These are phyloP conservation scores for Leccinum incarnatum DNA, from an alignment of 768 basidiomycete genomes.

Conservation along the genomic window DNA sequence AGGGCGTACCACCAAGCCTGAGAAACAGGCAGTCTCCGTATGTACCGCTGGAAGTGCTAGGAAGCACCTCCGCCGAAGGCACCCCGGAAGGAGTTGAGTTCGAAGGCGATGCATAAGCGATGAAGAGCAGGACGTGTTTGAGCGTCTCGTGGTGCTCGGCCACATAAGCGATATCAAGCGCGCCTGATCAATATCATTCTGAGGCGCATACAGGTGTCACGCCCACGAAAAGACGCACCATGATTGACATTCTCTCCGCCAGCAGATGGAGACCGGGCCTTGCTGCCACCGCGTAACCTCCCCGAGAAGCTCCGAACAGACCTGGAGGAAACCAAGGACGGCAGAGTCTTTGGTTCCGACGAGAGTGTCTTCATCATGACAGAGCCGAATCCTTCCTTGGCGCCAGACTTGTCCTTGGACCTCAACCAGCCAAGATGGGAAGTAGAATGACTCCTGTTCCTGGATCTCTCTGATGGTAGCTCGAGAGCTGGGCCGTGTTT, in stretches of 20 bases:
- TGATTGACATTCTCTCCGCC: conserved; percentile 8
- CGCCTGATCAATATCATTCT: conserved; percentile 14
- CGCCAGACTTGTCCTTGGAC: conserved; percentile 26
- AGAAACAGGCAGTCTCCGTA: conserved; percentile 59
- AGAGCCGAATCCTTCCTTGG: conserved; percentile 8
- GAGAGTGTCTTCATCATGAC: conserved; percentile 15
- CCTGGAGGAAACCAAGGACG: conserved; percentile 2
- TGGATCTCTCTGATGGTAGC: conserved; percentile 26
- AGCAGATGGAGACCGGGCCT: conserved; percentile 17
- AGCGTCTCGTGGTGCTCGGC: conserved; percentile 87
- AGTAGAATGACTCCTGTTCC: conserved; percentile 55
- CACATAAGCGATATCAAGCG: conserved; percentile 48
- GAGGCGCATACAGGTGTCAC: background rate
- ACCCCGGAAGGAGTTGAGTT: conserved; percentile 40
- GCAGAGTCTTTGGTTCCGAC: conserved; percentile 13
- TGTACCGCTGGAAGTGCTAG: conserved; percentile 39
- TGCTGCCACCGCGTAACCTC: conserved; percentile 22
- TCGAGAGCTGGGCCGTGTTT: conserved; percentile 9
- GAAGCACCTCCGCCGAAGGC: conserved; percentile 60
- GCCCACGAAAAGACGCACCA: conserved; percentile 14
- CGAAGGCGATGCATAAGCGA: conserved; percentile 36
- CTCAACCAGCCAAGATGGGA: conserved; percentile 59
- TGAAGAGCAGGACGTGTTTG: conserved; percentile 72
- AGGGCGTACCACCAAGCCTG: conserved; percentile 55
- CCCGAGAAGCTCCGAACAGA: conserved; percentile 21